Evolutionary conservation across 2,329 filamentous ascomycete species (phyloP), one percentile per base, ranked within the genome.

Genomic region (Zasmidium cellare): DNA sequence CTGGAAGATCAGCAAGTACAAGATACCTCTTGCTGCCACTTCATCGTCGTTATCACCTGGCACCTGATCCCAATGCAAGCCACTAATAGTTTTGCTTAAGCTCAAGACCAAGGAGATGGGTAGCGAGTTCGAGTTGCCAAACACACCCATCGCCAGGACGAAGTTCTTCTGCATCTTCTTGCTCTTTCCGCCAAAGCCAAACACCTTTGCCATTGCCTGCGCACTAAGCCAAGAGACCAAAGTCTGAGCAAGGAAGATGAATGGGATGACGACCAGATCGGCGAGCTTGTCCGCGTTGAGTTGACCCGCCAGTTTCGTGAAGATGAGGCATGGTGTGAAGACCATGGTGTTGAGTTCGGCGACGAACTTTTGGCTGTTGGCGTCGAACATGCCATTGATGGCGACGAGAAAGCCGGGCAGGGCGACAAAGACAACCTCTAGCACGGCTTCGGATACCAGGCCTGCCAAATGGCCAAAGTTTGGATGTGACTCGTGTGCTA

Each of bases 71-170:
- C 94, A 99, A 73, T 97, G 93, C 28, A 99, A 81, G 5, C 94
- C 94, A 68, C 88, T 86, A 56, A 99, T 82, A 0, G 94, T 99
- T 72, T 96, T 90, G 14, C 93, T 96, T 11, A 99, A 83, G 9
- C 93, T 97, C 57, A 97, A 84, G 61, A 99, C 92, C 56, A 99
- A 86, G 0, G 94, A 99, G 61, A 99, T 97, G 0, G 94, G 94
- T 19, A 99, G 83, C 18, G 94, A 97, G 76, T 99, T 99, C 31
- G 93, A 97, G 75, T 99, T 99, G 67, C 93, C 94, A 74, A 99
- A 99, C 50, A 97, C 86, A 50, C 90, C 92, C 94, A 99, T 99
- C 53, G 94, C 94, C 28, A 91, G 90, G 45, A 99, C 89, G 71
- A 99, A 99, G 77, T 99, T 99, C 65, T 88, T 85, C 45, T 92